phyloP scores from a whole-genome alignment of 2,329 filamentous ascomycete species.

The Aspergillus spinulosporus region DNA sequence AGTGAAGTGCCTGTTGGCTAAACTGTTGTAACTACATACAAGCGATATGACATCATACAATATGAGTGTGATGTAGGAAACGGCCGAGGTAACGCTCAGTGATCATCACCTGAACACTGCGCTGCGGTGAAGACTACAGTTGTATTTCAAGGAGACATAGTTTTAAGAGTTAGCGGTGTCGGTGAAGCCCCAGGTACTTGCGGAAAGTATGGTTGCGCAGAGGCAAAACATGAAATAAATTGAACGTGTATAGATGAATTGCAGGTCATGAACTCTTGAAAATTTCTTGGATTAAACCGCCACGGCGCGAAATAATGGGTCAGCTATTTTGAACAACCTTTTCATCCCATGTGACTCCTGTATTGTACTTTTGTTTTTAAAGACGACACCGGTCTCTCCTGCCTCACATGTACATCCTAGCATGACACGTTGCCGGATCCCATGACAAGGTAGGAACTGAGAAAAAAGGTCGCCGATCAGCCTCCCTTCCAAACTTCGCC shows the following conservation, averaged over 20 bases:
- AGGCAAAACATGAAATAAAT: neutral
- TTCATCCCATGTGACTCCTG: slow-evolving; percentile 44
- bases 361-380: slow-evolving; percentile 33
- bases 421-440: slow-evolving; percentile 33
- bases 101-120: no score
- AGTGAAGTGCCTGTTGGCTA: no score
- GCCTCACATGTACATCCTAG: slow-evolving; percentile 39
- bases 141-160: no score
- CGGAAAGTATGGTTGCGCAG: neutral
- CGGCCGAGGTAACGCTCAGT: no score
- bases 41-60: no score
- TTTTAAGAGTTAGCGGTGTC: no score
- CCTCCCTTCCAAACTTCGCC: slow-evolving; percentile 43
- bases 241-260: slow-evolving; percentile 13
- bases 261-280: slow-evolving; percentile 40
- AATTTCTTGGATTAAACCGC: slow-evolving; percentile 47
- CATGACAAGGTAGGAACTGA: slow-evolving; percentile 35
- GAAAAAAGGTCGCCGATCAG: slow-evolving; percentile 44
- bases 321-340: slow-evolving; percentile 46
- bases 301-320: slow-evolving; percentile 43
- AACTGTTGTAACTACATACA: no score
- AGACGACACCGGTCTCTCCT: slow-evolving; percentile 35
- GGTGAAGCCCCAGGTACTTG: neutral
- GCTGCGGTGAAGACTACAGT: no score
- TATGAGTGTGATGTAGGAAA: no score